Evolutionary conservation across 192 early-diverging fungal species (phyloP).

Genomic region (Funneliformis mosseae): DNA sequence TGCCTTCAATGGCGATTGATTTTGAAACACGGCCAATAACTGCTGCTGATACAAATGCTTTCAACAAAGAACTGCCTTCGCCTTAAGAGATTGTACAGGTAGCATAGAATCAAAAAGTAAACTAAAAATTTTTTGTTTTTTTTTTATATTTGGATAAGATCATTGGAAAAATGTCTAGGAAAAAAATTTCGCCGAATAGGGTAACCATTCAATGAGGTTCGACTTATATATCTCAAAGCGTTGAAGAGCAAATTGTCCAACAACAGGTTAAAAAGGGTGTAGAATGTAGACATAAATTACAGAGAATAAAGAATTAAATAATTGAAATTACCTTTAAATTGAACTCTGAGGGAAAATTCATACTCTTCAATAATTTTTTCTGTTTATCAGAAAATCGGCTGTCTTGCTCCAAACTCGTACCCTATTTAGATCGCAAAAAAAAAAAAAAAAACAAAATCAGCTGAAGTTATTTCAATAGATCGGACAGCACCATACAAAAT

Average conservation of each 20-base stretch:
- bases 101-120: constrained; percentile 26
- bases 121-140: constrained; percentile 4
- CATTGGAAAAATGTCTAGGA: constrained; percentile 1
- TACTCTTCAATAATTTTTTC: constrained; percentile 76
- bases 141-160: constrained; percentile 17
- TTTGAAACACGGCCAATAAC: constrained; percentile 5
- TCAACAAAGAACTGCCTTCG: constrained; percentile 10
- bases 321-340: constrained; percentile 63
- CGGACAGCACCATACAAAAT: background rate
- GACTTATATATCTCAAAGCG: background rate
- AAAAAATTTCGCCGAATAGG: background rate
- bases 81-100: constrained; percentile 5
- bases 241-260: constrained; percentile 18
- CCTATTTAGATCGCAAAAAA: constrained; percentile 42
- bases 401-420: constrained; percentile 79
- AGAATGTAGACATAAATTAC: constrained; percentile 4
- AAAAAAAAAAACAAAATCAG: background rate
- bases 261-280: constrained; percentile 15
- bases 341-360: constrained; percentile 81
- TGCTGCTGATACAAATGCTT: background rate
- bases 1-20: constrained; percentile 20
- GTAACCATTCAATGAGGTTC: constrained; percentile 15
- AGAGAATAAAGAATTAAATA: background rate
- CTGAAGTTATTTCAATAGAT: background rate
- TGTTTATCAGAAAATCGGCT: constrained; percentile 79